Base-by-base conservation (phyloP, 2,329 filamentous ascomycete species). In the Talaromyces marneffei region DNA sequence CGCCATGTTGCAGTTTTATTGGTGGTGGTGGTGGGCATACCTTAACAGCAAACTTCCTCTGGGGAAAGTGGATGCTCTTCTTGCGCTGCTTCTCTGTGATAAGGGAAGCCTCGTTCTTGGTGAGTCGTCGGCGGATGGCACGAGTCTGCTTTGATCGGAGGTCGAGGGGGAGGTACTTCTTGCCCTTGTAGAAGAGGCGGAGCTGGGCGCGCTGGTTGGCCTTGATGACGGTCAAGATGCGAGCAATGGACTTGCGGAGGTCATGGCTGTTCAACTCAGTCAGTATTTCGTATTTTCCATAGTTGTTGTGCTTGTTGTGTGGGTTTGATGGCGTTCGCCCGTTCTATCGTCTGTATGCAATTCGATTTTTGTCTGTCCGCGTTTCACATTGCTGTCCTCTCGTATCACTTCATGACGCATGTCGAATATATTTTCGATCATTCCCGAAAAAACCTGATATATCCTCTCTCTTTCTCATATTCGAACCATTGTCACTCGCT, bases 31-130 rank as follows among this genome's bases (percentile, higher is more conserved):
- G n/a, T n/a, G 33, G n/a, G 12, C 81, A 70, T 85, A 92, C 94
- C 93, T 97, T 99, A 81, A 99, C 90, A 81, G 94, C 94, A 82
- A 89, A 99, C 85, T 96, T 97, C 83, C 94, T 89, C 86, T 95
- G 91, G 71, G 94, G 94, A 87, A 99, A 99, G 85, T 99, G 93
- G 72, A 85, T 87, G 79, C 85, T 81, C 84, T 88, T 91, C 91
- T 99, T 99, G 87, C 92, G 92, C 80, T 92, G 88, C 89, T 96
- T 97, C 83, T 93, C 88, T 71, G 95, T 89, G 75, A 87, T 83
- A 79, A 87, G 85, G 73, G 86, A 85, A 74, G 89, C 87, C 83
- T 99, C 93, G 85, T 95, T 86, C 80, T 91, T 88, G 77, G 89
- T 93, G 82, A 99, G 85, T 77, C 91, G 87, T 85, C 95, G 91